A percentile compares a stretch with the other conserved stretches of the same genome.
phyloP scores from a whole-genome alignment of 2,329 filamentous ascomycete species.

The Pseudopyrenochaeta lycopersici region DNA sequence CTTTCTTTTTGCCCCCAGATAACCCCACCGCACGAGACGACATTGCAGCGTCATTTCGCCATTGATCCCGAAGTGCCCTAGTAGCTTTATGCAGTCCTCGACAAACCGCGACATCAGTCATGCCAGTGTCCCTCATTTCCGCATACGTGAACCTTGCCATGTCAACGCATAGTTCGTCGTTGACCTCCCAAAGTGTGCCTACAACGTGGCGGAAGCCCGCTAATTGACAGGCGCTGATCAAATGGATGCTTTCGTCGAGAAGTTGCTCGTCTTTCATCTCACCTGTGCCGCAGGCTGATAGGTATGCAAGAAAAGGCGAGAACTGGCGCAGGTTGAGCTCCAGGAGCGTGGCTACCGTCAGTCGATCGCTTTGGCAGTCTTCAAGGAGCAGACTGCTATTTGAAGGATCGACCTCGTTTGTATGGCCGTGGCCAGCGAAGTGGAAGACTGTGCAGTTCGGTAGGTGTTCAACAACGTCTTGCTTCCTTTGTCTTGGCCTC shows the following conservation, averaged over 20 bases:
- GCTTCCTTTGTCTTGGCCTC: too few species aligned
- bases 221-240: constrained; percentile 49
- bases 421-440: neutral
- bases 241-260: constrained; percentile 52
- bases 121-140: too few species aligned
- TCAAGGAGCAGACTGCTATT: neutral
- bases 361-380: neutral
- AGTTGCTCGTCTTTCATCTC: constrained; percentile 11
- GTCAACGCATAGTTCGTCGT: constrained; percentile 43
- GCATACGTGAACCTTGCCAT: too few species aligned
- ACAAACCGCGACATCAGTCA: too few species aligned
- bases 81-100: too few species aligned
- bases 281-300: constrained; percentile 8
- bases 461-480: too few species aligned
- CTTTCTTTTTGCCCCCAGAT: too few species aligned
- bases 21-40: too few species aligned
- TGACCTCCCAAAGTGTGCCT: constrained; percentile 53
- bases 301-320: neutral
- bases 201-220: constrained; percentile 44
- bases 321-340: neutral
- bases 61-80: too few species aligned
- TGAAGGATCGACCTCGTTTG: neutral
- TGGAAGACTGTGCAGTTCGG: neutral
- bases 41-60: too few species aligned
- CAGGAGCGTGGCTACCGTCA: neutral